phyloP scores from a whole-genome alignment of 345 rosid genomes.

The Boechera divaricarpa region DNA sequence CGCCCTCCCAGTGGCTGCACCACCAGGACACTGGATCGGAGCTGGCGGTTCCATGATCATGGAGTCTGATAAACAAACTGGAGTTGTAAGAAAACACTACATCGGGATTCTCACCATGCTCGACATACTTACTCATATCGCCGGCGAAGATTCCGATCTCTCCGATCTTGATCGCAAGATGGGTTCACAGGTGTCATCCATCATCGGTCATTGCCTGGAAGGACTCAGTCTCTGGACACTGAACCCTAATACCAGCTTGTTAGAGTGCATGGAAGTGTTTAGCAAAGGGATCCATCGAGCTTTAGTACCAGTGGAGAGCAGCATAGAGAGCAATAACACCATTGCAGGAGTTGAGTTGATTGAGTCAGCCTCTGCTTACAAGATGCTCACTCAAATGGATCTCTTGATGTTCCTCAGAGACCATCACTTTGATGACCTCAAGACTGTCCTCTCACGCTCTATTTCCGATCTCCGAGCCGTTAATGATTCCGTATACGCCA shows the following conservation, averaged over 20 bases:
- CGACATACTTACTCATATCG: conserved; percentile 74
- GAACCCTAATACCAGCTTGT: conserved; percentile 64
- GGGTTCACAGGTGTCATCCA: conserved; percentile 63
- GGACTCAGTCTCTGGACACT: conserved; percentile 87
- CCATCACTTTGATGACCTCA: conserved; percentile 48
- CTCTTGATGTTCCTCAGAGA: conserved; percentile 58
- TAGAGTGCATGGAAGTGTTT: conserved; percentile 83
- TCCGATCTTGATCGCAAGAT: conserved; percentile 69
- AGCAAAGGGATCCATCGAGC: conserved; percentile 90
- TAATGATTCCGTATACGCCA: conserved; percentile 62
- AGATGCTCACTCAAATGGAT: conserved; percentile 86
- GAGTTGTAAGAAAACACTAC: conserved; percentile 77
- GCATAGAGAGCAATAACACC: conserved; percentile 46
- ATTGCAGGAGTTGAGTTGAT: conserved; percentile 62
- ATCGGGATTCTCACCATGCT: conserved; percentile 88
- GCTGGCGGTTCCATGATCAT: conserved; percentile 96
- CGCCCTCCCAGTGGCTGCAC: conserved; percentile 81
- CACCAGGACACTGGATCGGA: conserved; percentile 88
- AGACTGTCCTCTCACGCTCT: conserved; percentile 46
- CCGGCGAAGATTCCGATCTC: conserved; percentile 46
- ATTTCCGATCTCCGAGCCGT: conserved; percentile 54
- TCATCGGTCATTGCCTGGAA: conserved; percentile 77
- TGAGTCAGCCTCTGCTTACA: conserved; percentile 66
- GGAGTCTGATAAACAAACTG: conserved; percentile 82
- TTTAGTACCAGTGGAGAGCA: conserved; percentile 70